Base-by-base conservation (phyloP, 2,329 filamentous ascomycete genomes). In the Stagonosporopsis cucurbitacearum region DNA sequence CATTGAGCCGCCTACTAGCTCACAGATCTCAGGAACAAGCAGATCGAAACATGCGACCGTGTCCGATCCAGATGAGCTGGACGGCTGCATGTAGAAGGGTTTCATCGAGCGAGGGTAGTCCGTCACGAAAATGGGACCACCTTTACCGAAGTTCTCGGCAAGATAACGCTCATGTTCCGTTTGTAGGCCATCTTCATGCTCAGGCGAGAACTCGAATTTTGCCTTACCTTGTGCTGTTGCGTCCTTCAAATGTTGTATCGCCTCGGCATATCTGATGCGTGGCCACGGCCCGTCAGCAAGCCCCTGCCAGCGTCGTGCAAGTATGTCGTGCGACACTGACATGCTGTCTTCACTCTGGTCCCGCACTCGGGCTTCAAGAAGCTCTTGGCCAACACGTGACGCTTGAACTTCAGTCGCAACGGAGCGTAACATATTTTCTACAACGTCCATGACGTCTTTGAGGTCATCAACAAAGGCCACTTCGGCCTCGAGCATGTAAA, bases 401-500 rank as follows among this genome's bases (percentile, higher is more conserved):
- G 77, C 68, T 60, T 80, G 77, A 17, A 87, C 68, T 17, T 79
- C 77, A 6, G 75, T 76, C 4, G 83, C 82, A 47, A 86, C 69
- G 57, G 80, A 79, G 37, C 85, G 85, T 46, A 97, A 80, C 83
- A 96, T 87, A 50, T 87, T 81, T 74, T 98, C 92, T 2, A 92
- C 84, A n/a, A 94, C 75, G 53, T 88, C 81, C 84, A 96, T 95
- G 65, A 99, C 81, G 23, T 84, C 79, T 26, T 83, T 79, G 62
- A 96, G 81, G 60, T 86, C 79, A 42, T 90, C 82, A 37, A 88
- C 84, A 73, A 96, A 96, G 68, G 87, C 88, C 72, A 93, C 81
- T 75, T 99, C 95, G 15, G 88, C 93, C 77, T 99, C 95, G 2
- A 99, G 84, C 95, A 99, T 98, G 78, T 98, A 98, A 70, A 99